Percentiles rank a stretch among this genome's conserved stretches.
phyloP scores from a whole-genome alignment of 331 rosid species.

The Pyrus hybrid region DNA sequence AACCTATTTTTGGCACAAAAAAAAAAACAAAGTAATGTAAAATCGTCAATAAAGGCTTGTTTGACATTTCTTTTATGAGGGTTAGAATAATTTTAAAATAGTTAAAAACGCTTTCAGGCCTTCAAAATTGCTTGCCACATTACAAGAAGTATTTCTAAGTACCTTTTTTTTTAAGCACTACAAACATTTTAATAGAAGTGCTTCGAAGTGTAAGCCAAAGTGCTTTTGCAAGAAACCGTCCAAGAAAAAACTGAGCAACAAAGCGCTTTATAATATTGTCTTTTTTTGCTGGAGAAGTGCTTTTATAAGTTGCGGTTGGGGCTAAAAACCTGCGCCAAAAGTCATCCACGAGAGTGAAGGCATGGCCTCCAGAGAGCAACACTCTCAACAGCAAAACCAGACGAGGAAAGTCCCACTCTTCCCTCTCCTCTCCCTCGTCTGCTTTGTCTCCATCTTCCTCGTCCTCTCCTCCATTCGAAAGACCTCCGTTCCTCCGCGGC shows the following conservation, averaged over 20 bases:
- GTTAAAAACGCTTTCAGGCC: too few species aligned
- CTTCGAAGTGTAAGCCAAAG: not conserved
- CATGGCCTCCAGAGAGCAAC: constrained; percentile 32
- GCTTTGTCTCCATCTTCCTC: constrained; percentile 61
- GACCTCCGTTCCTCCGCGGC: constrained; percentile 27
- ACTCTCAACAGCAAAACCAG: constrained; percentile 9
- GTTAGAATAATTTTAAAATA: too few species aligned
- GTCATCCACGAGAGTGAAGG: not conserved
- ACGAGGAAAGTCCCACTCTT: constrained; percentile 61
- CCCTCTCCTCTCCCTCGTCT: constrained; percentile 68
- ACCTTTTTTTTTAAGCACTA: too few species aligned
- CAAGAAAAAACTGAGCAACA: not conserved
- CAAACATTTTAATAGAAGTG: too few species aligned
- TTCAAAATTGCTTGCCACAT: too few species aligned
- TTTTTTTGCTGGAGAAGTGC: not conserved
- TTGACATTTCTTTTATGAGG: too few species aligned
- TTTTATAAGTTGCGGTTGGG: not conserved
- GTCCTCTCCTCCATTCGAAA: constrained; percentile 49
- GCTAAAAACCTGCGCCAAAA: not conserved
- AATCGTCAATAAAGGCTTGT: too few species aligned
- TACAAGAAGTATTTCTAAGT: too few species aligned
- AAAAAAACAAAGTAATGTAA: too few species aligned
- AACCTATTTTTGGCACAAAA: too few species aligned
- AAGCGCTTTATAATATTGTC: not conserved
- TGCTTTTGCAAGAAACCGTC: not conserved